phyloP scores from a whole-genome alignment of 78 protist genomes.

The Dictyostelium intermedium region DNA sequence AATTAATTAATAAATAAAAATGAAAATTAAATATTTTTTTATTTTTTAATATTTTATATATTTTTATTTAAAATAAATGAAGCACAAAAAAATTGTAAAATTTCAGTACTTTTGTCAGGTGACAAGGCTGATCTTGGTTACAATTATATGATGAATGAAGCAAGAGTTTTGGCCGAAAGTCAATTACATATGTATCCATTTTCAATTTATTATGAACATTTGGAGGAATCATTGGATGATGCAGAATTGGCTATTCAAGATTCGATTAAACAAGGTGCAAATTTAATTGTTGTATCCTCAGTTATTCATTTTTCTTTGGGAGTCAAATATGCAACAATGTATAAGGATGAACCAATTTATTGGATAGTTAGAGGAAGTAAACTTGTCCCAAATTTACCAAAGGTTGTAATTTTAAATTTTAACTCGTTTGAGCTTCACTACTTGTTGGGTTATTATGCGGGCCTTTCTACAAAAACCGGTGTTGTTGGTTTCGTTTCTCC shows the following conservation, averaged over 20 bases:
- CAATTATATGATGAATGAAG: conserved; percentile 52
- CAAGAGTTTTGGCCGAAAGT: not conserved
- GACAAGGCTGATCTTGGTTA: conserved; percentile 8
- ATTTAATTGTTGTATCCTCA: conserved; percentile 22
- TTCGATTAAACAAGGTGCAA: not conserved
- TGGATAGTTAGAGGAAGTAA: conserved; percentile 10
- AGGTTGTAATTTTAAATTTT: conserved; percentile 14
- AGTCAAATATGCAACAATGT: not conserved
- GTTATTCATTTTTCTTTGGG: not conserved
- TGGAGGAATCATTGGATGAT: not conserved
- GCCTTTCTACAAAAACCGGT: conserved; percentile 13
- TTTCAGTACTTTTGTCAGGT: not conserved
- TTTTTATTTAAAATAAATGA: not conserved
- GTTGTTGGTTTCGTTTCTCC: conserved; percentile 48
- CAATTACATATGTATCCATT: not conserved
- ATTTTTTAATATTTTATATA: not conserved
- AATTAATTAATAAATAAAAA: too few relatives aligned
- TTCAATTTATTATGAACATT: not conserved
- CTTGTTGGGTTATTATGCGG: conserved; percentile 46
- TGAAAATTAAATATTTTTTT: not conserved
- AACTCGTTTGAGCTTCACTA: conserved; percentile 20
- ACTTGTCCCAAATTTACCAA: conserved; percentile 1
- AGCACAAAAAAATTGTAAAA: not conserved
- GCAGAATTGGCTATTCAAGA: not conserved
- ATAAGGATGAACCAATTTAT: not conserved